These are phyloP conservation scores for Termitomyces sp. DNA, from an alignment of 768 basidiomycete species.

Conservation along the genomic window DNA sequence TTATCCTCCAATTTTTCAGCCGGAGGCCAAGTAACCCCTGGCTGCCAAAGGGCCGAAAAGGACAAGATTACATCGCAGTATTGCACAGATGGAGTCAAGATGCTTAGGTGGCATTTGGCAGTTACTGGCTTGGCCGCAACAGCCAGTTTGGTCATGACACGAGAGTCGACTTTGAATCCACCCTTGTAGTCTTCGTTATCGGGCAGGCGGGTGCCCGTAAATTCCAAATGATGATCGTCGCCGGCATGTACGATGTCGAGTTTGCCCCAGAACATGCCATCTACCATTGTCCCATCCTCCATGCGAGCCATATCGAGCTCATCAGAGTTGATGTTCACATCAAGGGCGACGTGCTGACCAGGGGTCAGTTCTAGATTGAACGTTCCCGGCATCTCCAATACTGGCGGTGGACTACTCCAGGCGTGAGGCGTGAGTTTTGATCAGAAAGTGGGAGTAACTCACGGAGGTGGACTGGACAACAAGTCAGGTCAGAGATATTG, in stretches of 20 bases:
- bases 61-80: constrained; percentile 77
- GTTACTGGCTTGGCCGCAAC: constrained; percentile 67
- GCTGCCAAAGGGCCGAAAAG: constrained; percentile 69
- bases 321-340: constrained; percentile 73
- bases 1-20: constrained; percentile 61
- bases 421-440: not conserved
- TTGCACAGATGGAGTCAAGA: constrained; percentile 66
- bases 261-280: constrained; percentile 86
- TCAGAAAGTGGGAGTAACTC: constrained; percentile 16
- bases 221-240: constrained; percentile 77
- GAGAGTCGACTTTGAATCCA: constrained; percentile 70
- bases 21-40: constrained; percentile 74
- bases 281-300: constrained; percentile 85
- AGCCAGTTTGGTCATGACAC: constrained; percentile 72
- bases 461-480: constrained; percentile 40
- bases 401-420: constrained; percentile 50
- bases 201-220: constrained; percentile 69
- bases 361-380: constrained; percentile 79
- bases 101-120: constrained; percentile 71
- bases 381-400: constrained; percentile 81
- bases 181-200: constrained; percentile 57
- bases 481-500: constrained; percentile 5
- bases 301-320: constrained; percentile 89
- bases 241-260: constrained; percentile 76
- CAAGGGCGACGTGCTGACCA: constrained; percentile 75